Evolutionary conservation across 1,284 basidiomycete genomes (phyloP).

Genomic region (Acaromyces ingoldii): DNA sequence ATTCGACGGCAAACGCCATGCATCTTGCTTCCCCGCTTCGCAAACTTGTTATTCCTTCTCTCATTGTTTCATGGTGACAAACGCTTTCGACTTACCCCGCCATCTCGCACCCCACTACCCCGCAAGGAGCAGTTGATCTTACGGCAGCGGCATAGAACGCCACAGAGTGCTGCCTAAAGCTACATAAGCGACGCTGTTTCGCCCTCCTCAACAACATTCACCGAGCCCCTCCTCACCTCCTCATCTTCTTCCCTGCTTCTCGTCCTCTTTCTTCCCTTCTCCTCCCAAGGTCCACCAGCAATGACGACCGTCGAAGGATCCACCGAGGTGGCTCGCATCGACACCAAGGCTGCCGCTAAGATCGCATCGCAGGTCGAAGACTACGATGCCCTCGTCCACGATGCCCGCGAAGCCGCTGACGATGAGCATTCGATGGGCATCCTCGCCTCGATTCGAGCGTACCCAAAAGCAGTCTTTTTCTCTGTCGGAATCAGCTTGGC

Average conservation of each 20-base stretch:
- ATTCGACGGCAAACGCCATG: too few species aligned
- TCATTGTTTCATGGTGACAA: too few species aligned
- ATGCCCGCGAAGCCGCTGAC: slow-evolving; percentile 51
- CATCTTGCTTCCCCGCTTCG: too few species aligned
- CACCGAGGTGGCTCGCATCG: slow-evolving; percentile 31
- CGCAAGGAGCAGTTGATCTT: too few species aligned
- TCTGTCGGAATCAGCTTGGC: slow-evolving; percentile 53
- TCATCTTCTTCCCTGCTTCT: slow-evolving; percentile 16
- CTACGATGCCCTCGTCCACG: slow-evolving; percentile 49
- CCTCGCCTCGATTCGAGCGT: slow-evolving; percentile 51
- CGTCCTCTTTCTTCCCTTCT: not conserved
- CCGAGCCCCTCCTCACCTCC: not conserved
- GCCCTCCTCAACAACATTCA: too few species aligned
- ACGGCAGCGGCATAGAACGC: too few species aligned
- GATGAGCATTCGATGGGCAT: slow-evolving; percentile 53
- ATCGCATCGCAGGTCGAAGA: slow-evolving; percentile 36
- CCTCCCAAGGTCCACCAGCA: not conserved
- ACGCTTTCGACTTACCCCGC: too few species aligned
- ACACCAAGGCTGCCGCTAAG: slow-evolving; percentile 26
- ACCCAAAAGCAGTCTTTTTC: slow-evolving; percentile 55
- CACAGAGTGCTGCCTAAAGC: too few species aligned
- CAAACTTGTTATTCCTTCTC: too few species aligned
- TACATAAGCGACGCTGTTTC: too few species aligned
- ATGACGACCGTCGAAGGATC: not conserved
- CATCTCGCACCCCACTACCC: too few species aligned